Base-by-base conservation (phyloP, 352 stramenopile genomes). In the Phytophthora brassicae region DNA sequence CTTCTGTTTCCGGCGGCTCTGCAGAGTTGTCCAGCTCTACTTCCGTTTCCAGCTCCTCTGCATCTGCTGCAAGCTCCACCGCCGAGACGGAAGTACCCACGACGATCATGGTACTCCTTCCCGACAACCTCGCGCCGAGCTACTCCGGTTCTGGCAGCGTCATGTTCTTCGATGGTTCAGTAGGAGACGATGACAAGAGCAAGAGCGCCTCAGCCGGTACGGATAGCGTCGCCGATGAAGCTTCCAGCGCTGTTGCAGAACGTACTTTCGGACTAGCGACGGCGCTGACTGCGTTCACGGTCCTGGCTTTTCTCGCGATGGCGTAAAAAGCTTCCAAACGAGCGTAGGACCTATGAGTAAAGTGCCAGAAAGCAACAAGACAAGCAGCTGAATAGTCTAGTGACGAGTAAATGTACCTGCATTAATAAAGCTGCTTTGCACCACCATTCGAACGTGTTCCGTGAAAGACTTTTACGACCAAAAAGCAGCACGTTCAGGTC, bases 31-130 rank as follows among this genome's bases (percentile, higher is more conserved):
- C 38, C 20, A 61, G 54, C 47, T 64, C 56, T 4, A 44, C 31
- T 42, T 56, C 54, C 58, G 28, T 39, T 5, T 49, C 22, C 16
- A 22, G 42, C 28, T 41, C 60, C 13, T 60, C 57, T 22, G 47
- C 41, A 17, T 63, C 68, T 64, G 42, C 55, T 69, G 33, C 49
- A 17, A 54, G 29, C 22, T 56, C 58, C 5, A 57, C 68, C 5
- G 63, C 60, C 38, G 57, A 68, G 50, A 61, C 71, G n/a, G 70
- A 77, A 47, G 35, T 44, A 11, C 73, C 75, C 14, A 64, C 71
- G n/a, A 83, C 76, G 28, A 80, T 86, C 55, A 86, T 86, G 76
- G 74, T 86, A 35, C 52, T 86, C 7, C 49, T 86, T 42, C 76
- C 74, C 3, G 76, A 81, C 36, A 80, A 76, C 31, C 63, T 86